Conservation (phyloP, 768 basidiomycete genomes). For the Leucocoprinus leucothites region DNA sequence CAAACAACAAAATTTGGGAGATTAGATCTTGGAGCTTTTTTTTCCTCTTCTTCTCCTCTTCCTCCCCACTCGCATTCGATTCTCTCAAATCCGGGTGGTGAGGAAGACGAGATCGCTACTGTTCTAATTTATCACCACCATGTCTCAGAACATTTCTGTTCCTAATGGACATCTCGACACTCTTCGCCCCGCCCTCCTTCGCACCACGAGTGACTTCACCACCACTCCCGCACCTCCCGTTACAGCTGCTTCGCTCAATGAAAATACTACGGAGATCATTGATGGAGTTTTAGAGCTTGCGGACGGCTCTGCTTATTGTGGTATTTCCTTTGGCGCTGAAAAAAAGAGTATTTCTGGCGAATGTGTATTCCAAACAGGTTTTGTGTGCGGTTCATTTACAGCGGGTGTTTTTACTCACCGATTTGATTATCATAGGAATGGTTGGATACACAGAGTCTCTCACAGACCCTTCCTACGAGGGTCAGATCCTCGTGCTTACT, state of each 20-base stretch:
- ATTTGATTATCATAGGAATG: conserved; percentile 68
- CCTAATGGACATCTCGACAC: conserved; percentile 19
- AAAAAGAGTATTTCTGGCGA: conserved; percentile 92
- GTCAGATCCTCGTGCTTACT: conserved; percentile 95
- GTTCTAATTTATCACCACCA: conserved; percentile 2
- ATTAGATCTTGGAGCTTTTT: conserved; percentile 32
- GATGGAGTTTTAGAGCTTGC: conserved; percentile 85
- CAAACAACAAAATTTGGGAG: conserved; percentile 35
- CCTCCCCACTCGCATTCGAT: conserved; percentile 42
- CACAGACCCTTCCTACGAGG: conserved; percentile 97
- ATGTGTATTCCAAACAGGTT: conserved; percentile 99
- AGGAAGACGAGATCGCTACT: conserved; percentile 35
- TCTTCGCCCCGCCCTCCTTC: conserved; percentile 41
- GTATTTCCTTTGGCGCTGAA: conserved; percentile 91
- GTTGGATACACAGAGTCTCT: conserved; percentile 98
- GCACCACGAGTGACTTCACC: conserved; percentile 37
- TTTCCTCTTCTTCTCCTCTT: conserved; percentile 43
- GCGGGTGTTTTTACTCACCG: conserved; percentile 14
- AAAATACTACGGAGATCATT: conserved; percentile 24
- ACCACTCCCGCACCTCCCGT: conserved; percentile 34
- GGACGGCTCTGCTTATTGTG: conserved; percentile 86
- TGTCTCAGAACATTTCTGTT: conserved; percentile 16
- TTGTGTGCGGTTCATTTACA: conserved; percentile 23
- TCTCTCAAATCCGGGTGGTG: conserved; percentile 38
- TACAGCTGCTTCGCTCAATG: conserved; percentile 27